These are phyloP conservation scores for Phialemonium atrogriseum DNA, from an alignment of 2,329 filamentous ascomycete genomes.

Conservation along the genomic window DNA sequence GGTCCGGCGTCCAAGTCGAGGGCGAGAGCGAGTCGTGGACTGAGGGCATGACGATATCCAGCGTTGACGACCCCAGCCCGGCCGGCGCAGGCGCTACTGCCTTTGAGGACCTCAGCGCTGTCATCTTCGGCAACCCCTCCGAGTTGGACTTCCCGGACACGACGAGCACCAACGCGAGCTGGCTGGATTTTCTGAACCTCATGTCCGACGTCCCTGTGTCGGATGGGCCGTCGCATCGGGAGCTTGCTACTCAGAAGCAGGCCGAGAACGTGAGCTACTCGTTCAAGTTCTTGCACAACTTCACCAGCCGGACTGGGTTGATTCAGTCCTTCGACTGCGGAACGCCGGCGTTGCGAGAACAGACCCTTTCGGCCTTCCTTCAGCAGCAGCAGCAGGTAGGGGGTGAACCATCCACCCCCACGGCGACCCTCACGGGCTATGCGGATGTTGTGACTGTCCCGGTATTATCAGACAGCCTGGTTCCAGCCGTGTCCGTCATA, in stretches of 20 bases:
- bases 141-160: background rate
- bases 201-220: background rate
- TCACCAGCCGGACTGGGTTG: constrained; percentile 26
- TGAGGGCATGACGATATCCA: background rate
- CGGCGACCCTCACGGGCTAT: no score
- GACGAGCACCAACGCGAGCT: background rate
- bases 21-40: background rate
- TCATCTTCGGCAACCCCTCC: background rate
- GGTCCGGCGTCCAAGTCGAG: background rate
- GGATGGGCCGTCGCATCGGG: background rate
- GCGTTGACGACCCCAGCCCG: background rate
- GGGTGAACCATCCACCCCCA: background rate
- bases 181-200: background rate
- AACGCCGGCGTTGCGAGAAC: constrained; percentile 20
- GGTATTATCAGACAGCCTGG: background rate
- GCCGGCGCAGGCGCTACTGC: background rate
- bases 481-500: background rate
- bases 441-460: background rate
- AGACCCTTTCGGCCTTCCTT: constrained; percentile 13
- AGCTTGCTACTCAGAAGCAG: background rate
- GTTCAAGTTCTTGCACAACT: constrained; percentile 23
- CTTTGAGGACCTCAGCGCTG: background rate
- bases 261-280: constrained; percentile 10
- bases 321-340: constrained; percentile 27
- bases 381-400: constrained; percentile 1